These are phyloP conservation scores for Eimeria sp. DNA, from an alignment of 169 alveolate species.

Conservation along the genomic window DNA sequence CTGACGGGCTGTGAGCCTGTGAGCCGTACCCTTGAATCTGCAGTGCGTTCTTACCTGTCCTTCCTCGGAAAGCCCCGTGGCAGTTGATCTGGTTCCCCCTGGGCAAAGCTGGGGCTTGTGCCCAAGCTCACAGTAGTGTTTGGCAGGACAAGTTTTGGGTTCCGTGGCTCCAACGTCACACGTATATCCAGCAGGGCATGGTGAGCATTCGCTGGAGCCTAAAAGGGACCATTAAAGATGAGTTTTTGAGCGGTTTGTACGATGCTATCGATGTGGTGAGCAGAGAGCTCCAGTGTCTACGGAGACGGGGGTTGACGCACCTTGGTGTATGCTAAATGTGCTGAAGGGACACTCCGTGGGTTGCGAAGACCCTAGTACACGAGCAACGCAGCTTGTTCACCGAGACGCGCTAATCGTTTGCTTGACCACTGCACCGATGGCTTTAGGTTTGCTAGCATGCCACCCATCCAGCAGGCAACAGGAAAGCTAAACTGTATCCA, in stretches of 20 bases:
- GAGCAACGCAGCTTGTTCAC: not conserved
- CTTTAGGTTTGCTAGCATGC: not conserved
- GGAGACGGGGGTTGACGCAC: not conserved
- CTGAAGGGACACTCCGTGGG: conserved; percentile 66
- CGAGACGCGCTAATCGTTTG: not conserved
- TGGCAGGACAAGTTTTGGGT: conserved; percentile 61
- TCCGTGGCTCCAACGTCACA: conserved; percentile 63
- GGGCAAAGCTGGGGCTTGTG: conserved; percentile 17
- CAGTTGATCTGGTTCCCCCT: conserved; percentile 67
- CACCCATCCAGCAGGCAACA: not conserved
- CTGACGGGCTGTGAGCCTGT: not conserved
- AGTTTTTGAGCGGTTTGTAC: too few species aligned
- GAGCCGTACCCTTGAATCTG: not conserved
- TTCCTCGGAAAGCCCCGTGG: conserved; percentile 57
- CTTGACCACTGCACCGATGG: not conserved
- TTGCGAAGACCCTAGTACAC: not conserved
- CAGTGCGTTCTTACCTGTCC: conserved; percentile 30
- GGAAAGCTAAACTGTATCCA: not conserved
- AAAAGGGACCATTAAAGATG: not conserved
- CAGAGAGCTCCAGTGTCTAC: not conserved
- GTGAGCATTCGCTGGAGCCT: conserved; percentile 61
- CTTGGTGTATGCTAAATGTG: conserved; percentile 50
- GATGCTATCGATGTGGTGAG: too few species aligned
- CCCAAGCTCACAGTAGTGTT: conserved; percentile 53
- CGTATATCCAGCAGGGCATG: conserved; percentile 80